Evolutionary conservation across 1,284 basidiomycete species (phyloP).

Genomic region (Rhodotorula sp.): DNA sequence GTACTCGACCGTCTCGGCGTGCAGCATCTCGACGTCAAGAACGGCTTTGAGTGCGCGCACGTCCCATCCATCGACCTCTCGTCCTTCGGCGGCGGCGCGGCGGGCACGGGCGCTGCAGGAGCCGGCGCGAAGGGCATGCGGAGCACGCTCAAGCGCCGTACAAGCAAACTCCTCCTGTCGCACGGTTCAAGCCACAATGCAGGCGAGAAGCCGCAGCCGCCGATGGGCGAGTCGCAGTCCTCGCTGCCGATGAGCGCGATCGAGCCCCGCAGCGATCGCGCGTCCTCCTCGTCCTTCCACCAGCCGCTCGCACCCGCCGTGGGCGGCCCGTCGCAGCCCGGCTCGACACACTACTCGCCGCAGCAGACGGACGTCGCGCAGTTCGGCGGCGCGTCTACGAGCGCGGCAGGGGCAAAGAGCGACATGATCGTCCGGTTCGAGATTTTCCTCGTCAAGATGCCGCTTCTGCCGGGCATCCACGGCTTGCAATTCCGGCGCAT

Average conservation of each 20-base stretch:
- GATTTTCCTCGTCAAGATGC: slow-evolving; percentile 92
- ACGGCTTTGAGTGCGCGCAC: slow-evolving; percentile 95
- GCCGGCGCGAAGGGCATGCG: slow-evolving; percentile 9
- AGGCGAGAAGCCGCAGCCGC: slow-evolving; percentile 39
- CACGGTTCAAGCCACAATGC: slow-evolving; percentile 50
- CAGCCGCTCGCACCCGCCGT: not conserved
- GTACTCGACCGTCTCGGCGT: slow-evolving; percentile 93
- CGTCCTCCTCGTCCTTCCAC: slow-evolving; percentile 27
- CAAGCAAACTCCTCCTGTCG: slow-evolving; percentile 71
- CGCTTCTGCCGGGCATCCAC: slow-evolving; percentile 81
- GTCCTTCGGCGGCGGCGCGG: slow-evolving; percentile 58
- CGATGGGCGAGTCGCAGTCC: slow-evolving; percentile 26
- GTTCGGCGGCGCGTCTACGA: slow-evolving; percentile 1
- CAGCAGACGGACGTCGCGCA: slow-evolving; percentile 1
- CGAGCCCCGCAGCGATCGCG: slow-evolving; percentile 28
- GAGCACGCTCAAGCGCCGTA: slow-evolving; percentile 66
- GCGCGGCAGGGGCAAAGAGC: slow-evolving; percentile 60
- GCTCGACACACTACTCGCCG: slow-evolving; percentile 5
- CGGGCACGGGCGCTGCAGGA: not conserved
- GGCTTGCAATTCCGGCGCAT: slow-evolving; percentile 93
- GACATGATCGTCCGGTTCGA: slow-evolving; percentile 86
- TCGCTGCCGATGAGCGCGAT: slow-evolving; percentile 26
- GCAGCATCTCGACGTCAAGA: slow-evolving; percentile 84
- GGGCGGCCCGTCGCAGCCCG: slow-evolving; percentile 10
- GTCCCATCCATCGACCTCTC: slow-evolving; percentile 86